Evolutionary conservation across 352 stramenopile genomes (phyloP), one percentile per base, ranked within the genome.

Genomic region (Aphanomyces astaci): DNA sequence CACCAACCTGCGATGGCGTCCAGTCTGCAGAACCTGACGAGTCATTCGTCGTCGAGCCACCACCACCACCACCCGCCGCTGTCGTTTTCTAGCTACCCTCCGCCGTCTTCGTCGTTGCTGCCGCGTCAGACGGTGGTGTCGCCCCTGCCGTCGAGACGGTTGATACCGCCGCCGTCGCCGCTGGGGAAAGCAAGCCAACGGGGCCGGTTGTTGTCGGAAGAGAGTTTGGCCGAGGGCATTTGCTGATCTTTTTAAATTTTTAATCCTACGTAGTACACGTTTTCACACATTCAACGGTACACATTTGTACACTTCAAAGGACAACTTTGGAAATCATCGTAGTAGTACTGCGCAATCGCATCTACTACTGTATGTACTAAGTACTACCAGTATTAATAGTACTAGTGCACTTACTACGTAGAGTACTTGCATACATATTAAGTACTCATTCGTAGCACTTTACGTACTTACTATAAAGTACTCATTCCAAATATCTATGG

Each of bases 211-310:
- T 31, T 43, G 7, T 68, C 62, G 32, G 62, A 68, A 11, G 62
- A 68, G 22, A 68, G 62, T 52, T 25, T 68, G n/a, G 62, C 62
- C 33, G 62, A 68, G 33, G 62, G 62, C 46, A 62, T 68, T 68
- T 68, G 62, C 32, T 68, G 46, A 32, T 27, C n/a, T n/a, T n/a
- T n/a, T n/a, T n/a, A n/a, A n/a, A n/a, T n/a, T n/a, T n/a, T n/a
- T n/a, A n/a, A n/a, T n/a, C n/a, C n/a, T n/a, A n/a, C n/a, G n/a
- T n/a, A n/a, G n/a, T n/a, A n/a, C n/a, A n/a, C n/a, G n/a, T n/a
- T n/a, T n/a, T n/a, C n/a, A n/a, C n/a, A n/a, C n/a, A n/a, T n/a
- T n/a, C n/a, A n/a, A n/a, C n/a, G 7, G 51, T 55, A 0, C 10
- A 55, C 13, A 32, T 67, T 39, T 59, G 13, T 67, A 51, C 59